Base-by-base conservation (phyloP, 495 filamentous ascomycete species). In the Xylaria nigripes region DNA sequence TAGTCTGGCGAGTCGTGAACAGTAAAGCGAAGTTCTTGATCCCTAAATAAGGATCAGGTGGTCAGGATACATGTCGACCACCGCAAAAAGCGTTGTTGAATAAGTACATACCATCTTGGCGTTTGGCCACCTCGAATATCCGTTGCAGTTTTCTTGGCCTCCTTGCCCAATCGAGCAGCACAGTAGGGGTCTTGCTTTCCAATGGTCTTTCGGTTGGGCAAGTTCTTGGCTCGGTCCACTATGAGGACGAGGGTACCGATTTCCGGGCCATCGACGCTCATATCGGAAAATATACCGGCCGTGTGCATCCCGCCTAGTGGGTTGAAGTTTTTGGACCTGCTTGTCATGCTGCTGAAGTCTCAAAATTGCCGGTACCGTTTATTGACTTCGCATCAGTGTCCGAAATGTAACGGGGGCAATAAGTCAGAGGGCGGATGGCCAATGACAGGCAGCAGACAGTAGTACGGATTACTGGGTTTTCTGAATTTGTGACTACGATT, bases 181-280 rank as follows among this genome's bases (percentile, higher is more conserved):
- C 90, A 96, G 66, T 96, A 99, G 6, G 94, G 91, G 67, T 96
- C 90, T 72, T 99, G 93, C 73, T 99, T 99, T 50, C 94, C 92
- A 77, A 97, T 95, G 2, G 89, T 89, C 75, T 92, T 92, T 56
- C 89, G 75, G 69, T 97, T 99, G 38, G 94, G 93, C 50, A 99
- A 75, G 66, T 99, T 99, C 79, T 94, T 97, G 49, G 86, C 89
- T 44, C 87, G 80, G 69, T 99, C 94, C 57, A 99, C 78, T 56
- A 99, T 83, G 36, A 90, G 78, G 43, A 99, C 89, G 59, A 99
- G 75, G 0, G 90, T 96, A 36, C 93, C 93, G 66, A 97, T 95
- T 38, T 90, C 81, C 3, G 93, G 93, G 0, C 93, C 93, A 70
- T 99, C 93, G 50, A 95, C 80, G 42, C 84, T 90, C 83, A 95